Conservation (phyloP, 139 green algal species). For the Zygnema circumcarinatum region DNA sequence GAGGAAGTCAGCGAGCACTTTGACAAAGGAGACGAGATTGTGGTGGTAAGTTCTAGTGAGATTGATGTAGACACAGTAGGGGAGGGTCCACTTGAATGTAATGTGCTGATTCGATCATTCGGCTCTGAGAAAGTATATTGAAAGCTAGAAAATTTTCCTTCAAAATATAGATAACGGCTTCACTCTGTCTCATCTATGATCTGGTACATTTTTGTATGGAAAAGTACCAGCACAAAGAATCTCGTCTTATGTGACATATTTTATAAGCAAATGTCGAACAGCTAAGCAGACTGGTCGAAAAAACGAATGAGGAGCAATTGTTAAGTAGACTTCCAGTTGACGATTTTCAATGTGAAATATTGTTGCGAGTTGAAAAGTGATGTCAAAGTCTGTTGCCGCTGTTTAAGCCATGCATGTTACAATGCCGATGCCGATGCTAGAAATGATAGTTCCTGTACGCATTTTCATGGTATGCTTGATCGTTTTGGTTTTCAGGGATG, state of each 20-base stretch:
- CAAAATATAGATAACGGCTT: no score
- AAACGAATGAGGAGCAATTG: no score
- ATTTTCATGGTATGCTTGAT: neutral
- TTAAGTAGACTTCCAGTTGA: neutral
- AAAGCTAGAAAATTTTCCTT: no score
- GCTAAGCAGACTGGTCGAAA: no score
- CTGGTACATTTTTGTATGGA: neutral
- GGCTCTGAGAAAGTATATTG: no score
- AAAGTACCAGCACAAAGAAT: neutral
- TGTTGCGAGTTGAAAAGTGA: neutral
- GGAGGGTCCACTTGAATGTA: neutral
- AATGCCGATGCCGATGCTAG: no score
- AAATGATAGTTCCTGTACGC: neutral
- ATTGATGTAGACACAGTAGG: neutral
- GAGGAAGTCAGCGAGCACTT: conserved; percentile 7
- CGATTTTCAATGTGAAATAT: neutral
- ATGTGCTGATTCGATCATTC: neutral
- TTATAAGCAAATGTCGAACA: no score
- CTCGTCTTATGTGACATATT: no score
- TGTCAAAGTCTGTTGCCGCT: neutral
- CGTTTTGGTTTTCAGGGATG: conserved; percentile 8
- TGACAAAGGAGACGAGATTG: neutral
- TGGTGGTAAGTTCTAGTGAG: conserved; percentile 38
- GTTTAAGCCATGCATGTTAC: no score
- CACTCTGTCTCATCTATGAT: neutral